Evolutionary conservation across 2,329 filamentous ascomycete genomes (phyloP), one percentile per base, ranked within the genome.

Genomic region (Aspergillus pseudonomiae): DNA sequence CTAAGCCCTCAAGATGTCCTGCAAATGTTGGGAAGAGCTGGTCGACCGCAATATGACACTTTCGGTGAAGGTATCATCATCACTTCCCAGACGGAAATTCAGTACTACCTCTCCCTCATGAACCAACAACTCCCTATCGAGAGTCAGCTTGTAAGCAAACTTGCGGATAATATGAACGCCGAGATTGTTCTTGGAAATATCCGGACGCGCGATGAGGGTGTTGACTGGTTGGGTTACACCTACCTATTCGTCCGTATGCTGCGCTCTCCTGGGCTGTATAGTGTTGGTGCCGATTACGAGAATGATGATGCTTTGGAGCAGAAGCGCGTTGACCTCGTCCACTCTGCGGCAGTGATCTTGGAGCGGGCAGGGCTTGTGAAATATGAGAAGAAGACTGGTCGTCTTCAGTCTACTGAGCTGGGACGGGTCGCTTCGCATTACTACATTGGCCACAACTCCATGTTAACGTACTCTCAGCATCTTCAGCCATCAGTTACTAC

Each of bases 41-140:
- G 95, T 76, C 89, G 95, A 69, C 95, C 95, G 32, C 96, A 99
- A 74, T 99, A 93, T 75, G 95, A 99, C 76, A 97, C 93, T 0
- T 99, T 96, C 74, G 95, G 95, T 75, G 95, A 99, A 78, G 95
- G 95, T 76, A 98, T 99, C 73, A 98, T 99, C 75, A 97, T 99
- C 71, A 99, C 95, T 0, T 95, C 93, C 0, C 94, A 98, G 75
- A 86, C 85, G 57, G 96, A 99, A 80, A 92, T 99, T 74, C 93
- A 97, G 72, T 99, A 99, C 79, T 99, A 99, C 73, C 87, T 99
- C 24, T 98, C 94, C 0, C 84, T 99, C 41, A 86, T 99, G 74
- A 99, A 99, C 74, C 94, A 98, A 79, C 96, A 99, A 79, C 82
- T 99, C 46, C 96, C 95, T 0, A 99, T 99, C 63, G 95, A 99